These are phyloP conservation scores for Cercospora berteroae DNA, from an alignment of 2,329 filamentous ascomycete species.

Conservation along the genomic window DNA sequence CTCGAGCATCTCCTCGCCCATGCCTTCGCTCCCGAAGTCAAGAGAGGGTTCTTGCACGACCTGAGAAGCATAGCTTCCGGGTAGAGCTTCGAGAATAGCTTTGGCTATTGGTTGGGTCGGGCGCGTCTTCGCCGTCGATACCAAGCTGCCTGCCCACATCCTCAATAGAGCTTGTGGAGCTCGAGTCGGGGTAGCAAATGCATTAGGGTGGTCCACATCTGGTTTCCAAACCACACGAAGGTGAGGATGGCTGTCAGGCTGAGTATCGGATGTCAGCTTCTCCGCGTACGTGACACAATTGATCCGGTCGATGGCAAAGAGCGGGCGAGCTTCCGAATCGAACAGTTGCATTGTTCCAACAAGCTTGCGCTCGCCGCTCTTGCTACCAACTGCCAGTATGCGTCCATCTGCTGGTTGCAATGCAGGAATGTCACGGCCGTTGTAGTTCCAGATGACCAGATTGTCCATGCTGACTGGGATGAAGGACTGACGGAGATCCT, in stretches of 20 bases:
- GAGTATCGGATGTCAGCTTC: neutral
- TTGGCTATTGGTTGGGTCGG: neutral
- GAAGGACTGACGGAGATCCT: neutral
- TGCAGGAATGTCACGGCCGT: neutral
- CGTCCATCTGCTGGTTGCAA: neutral
- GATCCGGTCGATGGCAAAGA: neutral
- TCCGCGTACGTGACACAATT: neutral
- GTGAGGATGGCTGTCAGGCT: neutral
- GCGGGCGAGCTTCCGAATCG: neutral
- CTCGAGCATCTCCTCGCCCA: neutral
- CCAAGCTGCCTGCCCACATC: neutral
- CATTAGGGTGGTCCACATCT: neutral
- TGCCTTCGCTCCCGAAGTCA: neutral
- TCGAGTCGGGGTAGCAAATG: neutral
- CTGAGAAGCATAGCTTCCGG: neutral
- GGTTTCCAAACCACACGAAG: neutral
- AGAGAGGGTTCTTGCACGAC: neutral
- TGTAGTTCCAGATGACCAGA: neutral
- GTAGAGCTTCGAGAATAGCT: neutral
- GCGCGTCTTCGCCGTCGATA: neutral
- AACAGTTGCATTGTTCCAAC: neutral
- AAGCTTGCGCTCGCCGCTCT: neutral
- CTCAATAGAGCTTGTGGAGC: neutral
- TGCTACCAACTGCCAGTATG: neutral
- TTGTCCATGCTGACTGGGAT: neutral